Evolutionary conservation across 176 grass and related monocot species (phyloP).

Genomic region (Oryza brachyantha): DNA sequence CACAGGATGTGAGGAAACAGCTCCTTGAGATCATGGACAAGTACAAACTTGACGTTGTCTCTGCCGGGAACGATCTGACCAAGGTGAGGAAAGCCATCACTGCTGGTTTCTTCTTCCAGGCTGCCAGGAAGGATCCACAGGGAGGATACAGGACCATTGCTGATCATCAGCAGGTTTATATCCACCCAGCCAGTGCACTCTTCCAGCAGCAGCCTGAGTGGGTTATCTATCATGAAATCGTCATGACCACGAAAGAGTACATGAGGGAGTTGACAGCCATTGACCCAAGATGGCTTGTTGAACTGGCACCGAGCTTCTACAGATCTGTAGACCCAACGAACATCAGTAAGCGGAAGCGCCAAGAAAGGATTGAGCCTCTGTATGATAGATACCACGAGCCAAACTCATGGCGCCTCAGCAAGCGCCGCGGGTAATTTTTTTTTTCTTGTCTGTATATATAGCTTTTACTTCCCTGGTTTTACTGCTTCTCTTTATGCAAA

Average conservation of each 20-base stretch:
- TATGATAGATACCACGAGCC: conserved; percentile 53
- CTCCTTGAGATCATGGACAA: conserved; percentile 71
- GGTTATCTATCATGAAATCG: conserved; percentile 65
- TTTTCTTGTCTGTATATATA: too few relatives aligned
- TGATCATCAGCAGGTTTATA: conserved; percentile 63
- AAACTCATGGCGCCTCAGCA: conserved; percentile 58
- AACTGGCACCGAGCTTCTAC: conserved; percentile 61
- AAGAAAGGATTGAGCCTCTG: conserved; percentile 63
- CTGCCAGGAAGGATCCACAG: conserved; percentile 62
- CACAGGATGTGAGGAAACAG: conserved; percentile 72
- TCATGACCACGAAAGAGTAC: conserved; percentile 61
- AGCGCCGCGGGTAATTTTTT: conserved; percentile 47
- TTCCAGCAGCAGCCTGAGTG: conserved; percentile 66
- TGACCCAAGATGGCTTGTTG: conserved; percentile 29
- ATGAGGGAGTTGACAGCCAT: conserved; percentile 44
- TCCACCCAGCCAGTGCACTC: conserved; percentile 61
- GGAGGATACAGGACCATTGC: conserved; percentile 60
- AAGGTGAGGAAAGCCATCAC: conserved; percentile 63
- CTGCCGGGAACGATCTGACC: conserved; percentile 47
- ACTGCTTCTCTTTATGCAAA: neutral
- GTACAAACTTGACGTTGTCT: conserved; percentile 56
- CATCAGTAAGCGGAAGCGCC: conserved; percentile 63
- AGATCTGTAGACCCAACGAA: conserved; percentile 38
- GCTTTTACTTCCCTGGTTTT: neutral
- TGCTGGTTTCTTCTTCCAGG: conserved; percentile 61